A percentile compares a stretch with the other conserved stretches of the same genome.
Conservation (phyloP, 441 rosid species). For the Jatropha multifida region DNA sequence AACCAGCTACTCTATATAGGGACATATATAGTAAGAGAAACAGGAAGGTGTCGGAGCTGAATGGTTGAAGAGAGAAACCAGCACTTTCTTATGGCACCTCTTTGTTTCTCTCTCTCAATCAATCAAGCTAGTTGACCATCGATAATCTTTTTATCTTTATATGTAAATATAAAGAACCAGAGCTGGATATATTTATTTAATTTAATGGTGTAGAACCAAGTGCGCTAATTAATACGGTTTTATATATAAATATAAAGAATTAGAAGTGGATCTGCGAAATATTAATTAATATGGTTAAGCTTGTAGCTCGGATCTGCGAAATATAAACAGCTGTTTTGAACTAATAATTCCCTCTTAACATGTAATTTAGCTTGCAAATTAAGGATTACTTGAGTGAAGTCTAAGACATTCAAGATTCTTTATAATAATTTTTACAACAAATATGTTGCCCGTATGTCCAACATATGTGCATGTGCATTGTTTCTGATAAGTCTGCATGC, state of each 20-base stretch:
- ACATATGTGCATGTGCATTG: background rate
- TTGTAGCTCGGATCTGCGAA: background rate
- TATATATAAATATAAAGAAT: too few species aligned
- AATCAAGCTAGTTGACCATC: background rate
- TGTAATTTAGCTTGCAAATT: background rate
- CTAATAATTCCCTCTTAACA: background rate
- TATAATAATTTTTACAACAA: background rate
- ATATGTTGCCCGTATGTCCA: background rate
- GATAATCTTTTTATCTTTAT: background rate
- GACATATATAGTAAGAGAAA: background rate
- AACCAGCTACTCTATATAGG: conserved; percentile 11
- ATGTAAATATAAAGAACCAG: background rate
- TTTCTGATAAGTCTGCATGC: background rate
- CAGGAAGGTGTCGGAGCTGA: background rate
- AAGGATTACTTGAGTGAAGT: background rate
- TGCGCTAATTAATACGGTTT: background rate
- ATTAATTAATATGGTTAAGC: background rate
- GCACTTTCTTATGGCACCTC: background rate
- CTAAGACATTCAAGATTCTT: background rate
- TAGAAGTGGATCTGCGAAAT: too few species aligned
- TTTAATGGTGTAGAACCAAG: background rate
- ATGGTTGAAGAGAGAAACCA: too few species aligned
- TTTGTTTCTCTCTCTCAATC: background rate
- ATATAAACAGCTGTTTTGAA: background rate
- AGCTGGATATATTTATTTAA: background rate